Base-by-base conservation (phyloP, 257 asterid species). In the Striga asiatica region DNA sequence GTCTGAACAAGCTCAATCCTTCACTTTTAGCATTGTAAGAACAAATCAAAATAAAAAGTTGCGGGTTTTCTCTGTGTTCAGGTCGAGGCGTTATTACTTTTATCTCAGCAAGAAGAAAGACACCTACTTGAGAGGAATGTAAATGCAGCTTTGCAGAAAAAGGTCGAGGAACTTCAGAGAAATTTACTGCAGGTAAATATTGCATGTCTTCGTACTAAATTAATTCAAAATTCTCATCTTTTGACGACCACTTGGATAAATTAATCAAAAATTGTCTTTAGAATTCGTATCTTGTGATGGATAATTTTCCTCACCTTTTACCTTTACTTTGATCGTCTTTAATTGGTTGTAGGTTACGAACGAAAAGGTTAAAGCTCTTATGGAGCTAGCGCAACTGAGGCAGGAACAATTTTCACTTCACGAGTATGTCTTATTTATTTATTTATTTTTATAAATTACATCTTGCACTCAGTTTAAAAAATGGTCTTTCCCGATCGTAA, bases 301-400 rank as follows among this genome's bases (percentile, higher is more conserved):
- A 32, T 9, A 32, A 5, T 9, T 32, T 32, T n/a, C 38, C 11
- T 32, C 38, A 2, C 6, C n/a, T n/a, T n/a, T n/a, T n/a, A n/a
- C n/a, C n/a, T n/a, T n/a, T n/a, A n/a, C n/a, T 19, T 46, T 46
- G 52, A 46, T 10, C 16, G 10, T 23, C 37, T 43, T 72, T 52
- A 16, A 20, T 66, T 62, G 73, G 65, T 70, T 41, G 37, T 53
- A 92, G 98, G 98, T 92, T 64, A 92, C 98, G 14, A 77, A 77
- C 70, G 98, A 92, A 74, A 92, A 92, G 74, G 98, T 92, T 60
- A 84, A 77, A 78, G 82, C 86, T 34, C 89, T 92, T 11, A 76
- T 92, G 98, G 97, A 88, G 72, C 74, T 92, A 53, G 98, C 98
- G 45, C 88, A 76, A 66, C 59, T 84, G 86, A 92, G 82, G 81